Conservation (phyloP, 371 early-diverging fungal species). For the Mortierella sp. region DNA sequence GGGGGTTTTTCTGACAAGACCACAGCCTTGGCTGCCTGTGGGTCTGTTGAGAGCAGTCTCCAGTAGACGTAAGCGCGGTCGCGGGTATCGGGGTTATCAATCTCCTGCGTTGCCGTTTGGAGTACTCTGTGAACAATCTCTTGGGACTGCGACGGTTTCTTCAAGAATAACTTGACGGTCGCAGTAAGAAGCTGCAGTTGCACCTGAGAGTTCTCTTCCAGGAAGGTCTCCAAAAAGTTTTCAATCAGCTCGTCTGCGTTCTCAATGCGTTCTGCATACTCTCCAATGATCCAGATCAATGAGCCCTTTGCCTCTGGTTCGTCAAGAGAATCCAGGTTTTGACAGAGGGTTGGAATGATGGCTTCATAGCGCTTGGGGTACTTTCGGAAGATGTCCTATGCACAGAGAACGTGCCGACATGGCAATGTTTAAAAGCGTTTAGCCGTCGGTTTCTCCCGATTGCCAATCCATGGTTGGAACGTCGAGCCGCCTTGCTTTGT, state of each 20-base stretch:
- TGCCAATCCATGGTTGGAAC: too few species aligned
- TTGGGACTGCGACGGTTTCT: constrained; percentile 89
- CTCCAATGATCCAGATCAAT: constrained; percentile 96
- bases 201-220: constrained; percentile 82
- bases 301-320: constrained; percentile 95
- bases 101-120: constrained; percentile 92
- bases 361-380: constrained; percentile 91
- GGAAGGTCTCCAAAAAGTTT: constrained; percentile 76
- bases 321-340: constrained; percentile 88
- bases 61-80: constrained; percentile 98
- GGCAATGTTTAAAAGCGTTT: too few species aligned
- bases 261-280: constrained; percentile 94
- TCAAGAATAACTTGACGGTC: constrained; percentile 94
- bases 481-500: too few species aligned
- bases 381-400: constrained; percentile 92
- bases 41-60: constrained; percentile 94
- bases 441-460: too few species aligned
- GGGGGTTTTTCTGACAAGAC: constrained; percentile 93
- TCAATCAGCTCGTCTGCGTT: constrained; percentile 88
- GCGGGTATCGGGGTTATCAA: constrained; percentile 96
- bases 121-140: constrained; percentile 91
- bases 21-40: constrained; percentile 78
- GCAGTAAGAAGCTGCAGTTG: constrained; percentile 96
- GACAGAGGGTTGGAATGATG: constrained; percentile 89
- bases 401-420: background rate